phyloP scores from a whole-genome alignment of 1,284 basidiomycete species.

The Tylopilus sp. region DNA sequence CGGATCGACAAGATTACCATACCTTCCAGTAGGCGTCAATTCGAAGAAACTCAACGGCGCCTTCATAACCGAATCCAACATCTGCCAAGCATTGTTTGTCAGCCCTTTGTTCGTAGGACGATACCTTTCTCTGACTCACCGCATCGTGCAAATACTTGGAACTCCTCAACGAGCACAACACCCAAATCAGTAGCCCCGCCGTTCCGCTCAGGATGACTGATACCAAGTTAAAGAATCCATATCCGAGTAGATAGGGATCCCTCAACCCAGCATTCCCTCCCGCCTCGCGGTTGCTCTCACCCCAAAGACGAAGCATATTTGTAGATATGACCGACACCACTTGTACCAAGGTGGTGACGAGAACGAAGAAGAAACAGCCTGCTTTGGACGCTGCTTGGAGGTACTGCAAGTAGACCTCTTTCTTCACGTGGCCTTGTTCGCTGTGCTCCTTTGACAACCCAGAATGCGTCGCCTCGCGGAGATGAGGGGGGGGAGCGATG shows the following conservation, averaged over 20 bases:
- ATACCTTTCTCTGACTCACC: constrained; percentile 37
- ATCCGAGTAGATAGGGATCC: constrained; percentile 53
- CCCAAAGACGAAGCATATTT: constrained; percentile 74
- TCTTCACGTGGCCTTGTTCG: constrained; percentile 81
- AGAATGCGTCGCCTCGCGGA: constrained; percentile 36
- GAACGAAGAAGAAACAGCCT: constrained; percentile 66
- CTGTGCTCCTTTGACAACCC: constrained; percentile 70
- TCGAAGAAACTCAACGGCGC: constrained; percentile 88
- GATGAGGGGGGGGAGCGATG: constrained; percentile 35
- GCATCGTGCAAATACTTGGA: constrained; percentile 73
- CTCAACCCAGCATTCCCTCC: constrained; percentile 56
- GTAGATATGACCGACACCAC: constrained; percentile 56
- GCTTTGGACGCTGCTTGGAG: constrained; percentile 72
- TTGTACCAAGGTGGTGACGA: constrained; percentile 54
- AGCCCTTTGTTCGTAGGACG: neutral
- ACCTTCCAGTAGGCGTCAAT: constrained; percentile 75
- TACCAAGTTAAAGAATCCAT: constrained; percentile 56
- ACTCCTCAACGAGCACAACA: constrained; percentile 73
- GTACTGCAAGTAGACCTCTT: constrained; percentile 72
- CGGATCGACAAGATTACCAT: constrained; percentile 12
- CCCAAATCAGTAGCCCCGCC: constrained; percentile 66
- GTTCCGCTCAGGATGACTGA: constrained; percentile 50
- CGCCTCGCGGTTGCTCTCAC: constrained; percentile 63
- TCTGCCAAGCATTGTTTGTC: constrained; percentile 39
- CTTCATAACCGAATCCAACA: constrained; percentile 72